phyloP scores from a whole-genome alignment of 2,329 filamentous ascomycete genomes.

The Fusarium proliferatum region DNA sequence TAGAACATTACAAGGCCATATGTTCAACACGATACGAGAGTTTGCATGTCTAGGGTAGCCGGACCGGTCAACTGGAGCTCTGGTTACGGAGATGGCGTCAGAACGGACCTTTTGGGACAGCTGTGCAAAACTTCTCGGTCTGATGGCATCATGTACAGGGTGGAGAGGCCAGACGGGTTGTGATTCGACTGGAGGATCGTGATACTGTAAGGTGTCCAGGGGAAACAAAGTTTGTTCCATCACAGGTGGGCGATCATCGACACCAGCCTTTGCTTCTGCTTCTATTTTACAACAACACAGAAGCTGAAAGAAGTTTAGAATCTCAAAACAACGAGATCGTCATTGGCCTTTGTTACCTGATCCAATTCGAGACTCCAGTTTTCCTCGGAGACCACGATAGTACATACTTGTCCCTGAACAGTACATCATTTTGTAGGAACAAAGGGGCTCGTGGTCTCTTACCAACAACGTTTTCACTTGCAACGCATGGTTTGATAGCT shows the following conservation, averaged over 20 bases:
- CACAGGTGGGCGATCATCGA: background rate
- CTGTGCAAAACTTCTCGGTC: conserved; percentile 20
- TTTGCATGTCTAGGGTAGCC: conserved; percentile 28
- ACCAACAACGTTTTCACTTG: conserved; percentile 16
- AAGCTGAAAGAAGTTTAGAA: conserved; percentile 2
- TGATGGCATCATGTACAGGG: conserved; percentile 38
- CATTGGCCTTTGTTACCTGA: background rate
- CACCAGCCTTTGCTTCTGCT: conserved; percentile 12
- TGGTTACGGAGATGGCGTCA: conserved; percentile 39
- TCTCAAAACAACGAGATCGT: background rate
- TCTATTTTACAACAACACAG: background rate
- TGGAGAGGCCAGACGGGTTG: conserved; percentile 22
- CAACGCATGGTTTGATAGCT: conserved; percentile 24
- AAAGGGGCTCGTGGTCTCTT: background rate
- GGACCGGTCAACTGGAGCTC: conserved; percentile 32
- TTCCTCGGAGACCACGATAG: background rate
- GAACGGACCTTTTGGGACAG: conserved; percentile 26
- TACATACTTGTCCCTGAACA: background rate
- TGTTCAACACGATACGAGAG: background rate
- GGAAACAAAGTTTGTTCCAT: conserved; percentile 28
- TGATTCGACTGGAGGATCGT: conserved; percentile 34
- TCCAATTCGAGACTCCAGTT: background rate
- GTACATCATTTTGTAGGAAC: background rate
- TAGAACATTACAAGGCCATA: background rate
- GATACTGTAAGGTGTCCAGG: conserved; percentile 27